These are phyloP conservation scores for Xerophyta viscosa DNA, from an alignment of 106 monocot species.

Conservation along the genomic window DNA sequence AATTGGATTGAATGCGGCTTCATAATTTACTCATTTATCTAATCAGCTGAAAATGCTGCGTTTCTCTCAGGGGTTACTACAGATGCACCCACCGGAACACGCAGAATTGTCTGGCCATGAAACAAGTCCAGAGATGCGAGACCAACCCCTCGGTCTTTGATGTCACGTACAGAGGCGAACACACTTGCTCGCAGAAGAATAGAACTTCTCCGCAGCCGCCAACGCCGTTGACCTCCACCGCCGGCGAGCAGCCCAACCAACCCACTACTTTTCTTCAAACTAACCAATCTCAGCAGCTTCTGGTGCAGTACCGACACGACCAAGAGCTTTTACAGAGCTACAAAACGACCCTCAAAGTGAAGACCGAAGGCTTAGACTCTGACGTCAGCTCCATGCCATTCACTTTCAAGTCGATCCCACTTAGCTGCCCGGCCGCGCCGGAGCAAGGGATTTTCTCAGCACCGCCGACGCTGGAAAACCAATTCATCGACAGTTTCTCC, in stretches of 20 bases:
- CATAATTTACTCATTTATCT: background rate
- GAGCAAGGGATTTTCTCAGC: slow-evolving; percentile 19
- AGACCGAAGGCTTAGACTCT: slow-evolving; percentile 11
- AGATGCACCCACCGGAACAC: slow-evolving; percentile 31
- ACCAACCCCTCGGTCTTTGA: slow-evolving; percentile 25
- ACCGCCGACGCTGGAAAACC: background rate
- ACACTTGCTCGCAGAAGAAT: slow-evolving; percentile 20
- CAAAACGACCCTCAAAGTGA: slow-evolving; percentile 13
- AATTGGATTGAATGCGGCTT: background rate
- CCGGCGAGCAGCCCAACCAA: no score
- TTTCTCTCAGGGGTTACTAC: slow-evolving; percentile 39
- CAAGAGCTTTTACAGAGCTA: slow-evolving; percentile 16
- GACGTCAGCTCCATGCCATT: background rate
- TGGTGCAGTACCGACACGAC: background rate
- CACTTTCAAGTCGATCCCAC: slow-evolving; percentile 27
- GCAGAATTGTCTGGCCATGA: slow-evolving; percentile 34
- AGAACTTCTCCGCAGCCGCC: no score
- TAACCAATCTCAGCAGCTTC: background rate
- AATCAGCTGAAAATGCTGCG: background rate
- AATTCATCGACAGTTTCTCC: slow-evolving; percentile 6
- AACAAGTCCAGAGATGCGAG: slow-evolving; percentile 43
- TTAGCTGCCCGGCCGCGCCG: background rate
- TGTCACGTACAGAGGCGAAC: slow-evolving; percentile 30
- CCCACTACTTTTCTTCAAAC: background rate
- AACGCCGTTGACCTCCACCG: no score